Percentiles rank a stretch among this genome's conserved stretches.
Evolutionary conservation across 441 rosid genomes (phyloP).

Genomic region (Gossypium armourianum): DNA sequence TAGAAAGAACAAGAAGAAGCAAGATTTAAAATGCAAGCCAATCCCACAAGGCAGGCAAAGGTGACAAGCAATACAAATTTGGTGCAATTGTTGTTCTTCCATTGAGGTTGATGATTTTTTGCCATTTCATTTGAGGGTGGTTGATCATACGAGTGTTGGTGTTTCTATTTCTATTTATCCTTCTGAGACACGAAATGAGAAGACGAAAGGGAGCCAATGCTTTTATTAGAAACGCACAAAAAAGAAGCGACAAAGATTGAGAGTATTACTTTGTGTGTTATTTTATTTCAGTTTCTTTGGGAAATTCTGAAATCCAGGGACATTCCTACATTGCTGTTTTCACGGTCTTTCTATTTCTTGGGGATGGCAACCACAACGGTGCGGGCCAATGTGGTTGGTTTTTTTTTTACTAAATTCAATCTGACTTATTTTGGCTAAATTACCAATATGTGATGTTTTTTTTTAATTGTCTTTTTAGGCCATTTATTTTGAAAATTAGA

Average conservation of each 20-base stretch:
- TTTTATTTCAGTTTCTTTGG: neutral
- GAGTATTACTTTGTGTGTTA: too few relatives aligned
- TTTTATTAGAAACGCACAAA: neutral
- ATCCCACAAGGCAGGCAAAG: conserved; percentile 29
- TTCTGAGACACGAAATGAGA: neutral
- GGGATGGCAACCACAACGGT: too few relatives aligned
- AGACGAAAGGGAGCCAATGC: neutral
- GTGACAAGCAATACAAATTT: conserved; percentile 28
- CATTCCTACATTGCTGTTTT: neutral
- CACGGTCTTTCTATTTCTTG: too few relatives aligned
- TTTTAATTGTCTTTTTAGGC: too few relatives aligned
- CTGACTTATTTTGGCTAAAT: too few relatives aligned
- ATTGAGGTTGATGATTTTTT: conserved; percentile 20
- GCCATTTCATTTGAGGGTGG: conserved; percentile 28
- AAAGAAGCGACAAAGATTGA: neutral
- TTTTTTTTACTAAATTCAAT: too few relatives aligned
- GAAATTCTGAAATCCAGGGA: neutral
- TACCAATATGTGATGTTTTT: too few relatives aligned
- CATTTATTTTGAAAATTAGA: too few relatives aligned
- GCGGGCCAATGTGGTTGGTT: too few relatives aligned
- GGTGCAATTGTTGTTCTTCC: conserved; percentile 22
- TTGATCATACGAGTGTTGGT: conserved; percentile 4
- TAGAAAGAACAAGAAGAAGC: conserved; percentile 37
- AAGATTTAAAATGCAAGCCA: conserved; percentile 31
- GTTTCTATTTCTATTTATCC: neutral